These are phyloP conservation scores for Botryosphaeria agaves DNA, from an alignment of 2,329 filamentous ascomycete species.

Conservation along the genomic window DNA sequence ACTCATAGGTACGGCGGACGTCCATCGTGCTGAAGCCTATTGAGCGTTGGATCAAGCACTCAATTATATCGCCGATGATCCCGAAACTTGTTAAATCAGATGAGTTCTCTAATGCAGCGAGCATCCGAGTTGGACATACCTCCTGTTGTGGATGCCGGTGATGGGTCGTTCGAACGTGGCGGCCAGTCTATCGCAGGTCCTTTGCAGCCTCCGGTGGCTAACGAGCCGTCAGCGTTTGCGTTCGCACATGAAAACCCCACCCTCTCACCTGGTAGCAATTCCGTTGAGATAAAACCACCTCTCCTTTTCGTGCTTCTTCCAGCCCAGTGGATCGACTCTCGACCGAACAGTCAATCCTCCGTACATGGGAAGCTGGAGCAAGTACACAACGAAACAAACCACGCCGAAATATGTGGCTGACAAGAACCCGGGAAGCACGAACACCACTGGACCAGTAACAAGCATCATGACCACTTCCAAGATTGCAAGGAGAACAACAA, in stretches of 20 bases:
- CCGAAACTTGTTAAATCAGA: too few species aligned
- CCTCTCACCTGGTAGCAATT: slow-evolving; percentile 1
- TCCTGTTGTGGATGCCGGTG: slow-evolving; percentile 3
- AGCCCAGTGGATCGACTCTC: neutral
- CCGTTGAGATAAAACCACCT: slow-evolving; percentile 3
- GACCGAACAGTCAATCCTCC: slow-evolving; percentile 1
- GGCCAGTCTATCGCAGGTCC: slow-evolving; percentile 1
- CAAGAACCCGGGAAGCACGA: slow-evolving; percentile 1
- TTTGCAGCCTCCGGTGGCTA: neutral
- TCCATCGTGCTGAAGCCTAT: slow-evolving; percentile 56
- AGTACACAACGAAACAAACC: neutral
- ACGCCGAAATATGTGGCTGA: neutral
- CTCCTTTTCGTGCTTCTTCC: slow-evolving; percentile 1
- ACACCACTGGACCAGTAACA: neutral
- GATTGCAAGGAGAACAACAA: neutral
- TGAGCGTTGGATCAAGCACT: slow-evolving; percentile 62
- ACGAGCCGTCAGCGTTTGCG: neutral
- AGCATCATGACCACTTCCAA: neutral
- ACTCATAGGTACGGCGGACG: slow-evolving; percentile 36
- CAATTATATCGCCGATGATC: slow-evolving; percentile 57
- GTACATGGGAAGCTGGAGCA: slow-evolving; percentile 1
- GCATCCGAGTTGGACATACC: too few species aligned
- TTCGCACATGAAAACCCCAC: neutral
- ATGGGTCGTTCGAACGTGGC: slow-evolving; percentile 2
- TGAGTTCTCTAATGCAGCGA: too few species aligned